Percentiles rank a stretch among this genome's conserved stretches.
Evolutionary conservation across 306 rosid species (phyloP).

Genomic region (Lotus japonicus): DNA sequence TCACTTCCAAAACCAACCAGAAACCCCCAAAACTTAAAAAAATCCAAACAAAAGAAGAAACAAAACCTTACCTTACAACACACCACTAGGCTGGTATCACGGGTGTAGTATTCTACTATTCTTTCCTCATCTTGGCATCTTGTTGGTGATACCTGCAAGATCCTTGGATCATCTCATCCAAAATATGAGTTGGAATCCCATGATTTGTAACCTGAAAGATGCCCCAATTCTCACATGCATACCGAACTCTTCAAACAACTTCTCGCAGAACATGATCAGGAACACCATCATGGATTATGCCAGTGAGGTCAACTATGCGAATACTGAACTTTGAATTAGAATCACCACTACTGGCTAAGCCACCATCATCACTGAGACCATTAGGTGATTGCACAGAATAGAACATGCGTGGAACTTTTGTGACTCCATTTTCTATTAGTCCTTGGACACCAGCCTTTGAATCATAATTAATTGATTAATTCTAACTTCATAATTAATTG

Average conservation of each 20-base stretch:
- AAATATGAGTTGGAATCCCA: neutral
- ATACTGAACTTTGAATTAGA: neutral
- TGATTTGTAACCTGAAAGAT: neutral
- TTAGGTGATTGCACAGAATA: neutral
- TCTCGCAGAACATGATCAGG: neutral
- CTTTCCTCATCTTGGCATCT: neutral
- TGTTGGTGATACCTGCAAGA: neutral
- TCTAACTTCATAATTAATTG: too few species aligned
- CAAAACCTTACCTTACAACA: too few species aligned
- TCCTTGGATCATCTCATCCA: neutral
- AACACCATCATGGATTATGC: neutral
- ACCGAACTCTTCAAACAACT: neutral
- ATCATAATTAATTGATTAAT: too few species aligned
- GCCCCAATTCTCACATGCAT: neutral
- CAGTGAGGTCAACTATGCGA: neutral
- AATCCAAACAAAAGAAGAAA: too few species aligned
- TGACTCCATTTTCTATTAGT: neutral
- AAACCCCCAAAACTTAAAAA: too few species aligned
- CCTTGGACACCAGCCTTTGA: neutral
- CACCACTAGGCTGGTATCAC: neutral
- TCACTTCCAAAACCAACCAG: too few species aligned
- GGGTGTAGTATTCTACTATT: neutral
- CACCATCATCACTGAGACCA: neutral
- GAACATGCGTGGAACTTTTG: neutral
- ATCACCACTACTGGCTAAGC: neutral